Percentiles rank a stretch among this genome's conserved stretches.
These are phyloP conservation scores for Aureobasidium uvarum DNA, from an alignment of 2,329 filamentous ascomycete genomes.

Conservation along the genomic window DNA sequence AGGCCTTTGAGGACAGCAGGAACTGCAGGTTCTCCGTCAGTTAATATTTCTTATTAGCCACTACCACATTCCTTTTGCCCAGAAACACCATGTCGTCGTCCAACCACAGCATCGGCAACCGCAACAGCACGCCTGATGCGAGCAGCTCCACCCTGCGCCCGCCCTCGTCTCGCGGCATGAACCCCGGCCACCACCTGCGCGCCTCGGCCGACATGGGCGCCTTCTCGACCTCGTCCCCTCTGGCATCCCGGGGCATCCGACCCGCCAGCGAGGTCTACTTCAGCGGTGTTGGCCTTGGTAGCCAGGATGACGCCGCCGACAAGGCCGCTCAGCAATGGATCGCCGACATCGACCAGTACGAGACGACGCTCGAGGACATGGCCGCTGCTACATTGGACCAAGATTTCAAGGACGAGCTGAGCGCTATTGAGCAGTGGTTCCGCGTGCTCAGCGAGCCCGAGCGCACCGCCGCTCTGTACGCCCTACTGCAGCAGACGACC, in stretches of 20 bases:
- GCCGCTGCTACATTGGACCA: slow-evolving; percentile 97
- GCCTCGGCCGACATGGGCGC: slow-evolving; percentile 95
- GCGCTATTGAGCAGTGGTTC: slow-evolving; percentile 99
- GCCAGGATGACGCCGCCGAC: slow-evolving; percentile 80
- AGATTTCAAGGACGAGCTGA: slow-evolving; percentile 99
- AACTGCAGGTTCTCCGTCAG: slow-evolving; percentile 67
- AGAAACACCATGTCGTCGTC: slow-evolving; percentile 41
- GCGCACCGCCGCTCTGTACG: slow-evolving; percentile 90
- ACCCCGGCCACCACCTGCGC: slow-evolving; percentile 79
- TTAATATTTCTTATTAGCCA: slow-evolving; percentile 27
- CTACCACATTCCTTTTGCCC: slow-evolving; percentile 22
- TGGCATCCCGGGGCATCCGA: slow-evolving; percentile 74
- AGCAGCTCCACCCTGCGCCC: slow-evolving; percentile 80
- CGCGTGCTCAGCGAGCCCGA: slow-evolving; percentile 95
- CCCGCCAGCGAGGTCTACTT: slow-evolving; percentile 93
- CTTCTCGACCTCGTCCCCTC: slow-evolving; percentile 63
- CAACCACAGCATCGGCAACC: slow-evolving; percentile 61
- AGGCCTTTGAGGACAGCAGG: slow-evolving; percentile 81
- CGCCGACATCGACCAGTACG: slow-evolving; percentile 97
- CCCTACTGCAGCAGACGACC: slow-evolving; percentile 94
- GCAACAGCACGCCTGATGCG: slow-evolving; percentile 95
- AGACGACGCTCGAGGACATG: slow-evolving; percentile 99
- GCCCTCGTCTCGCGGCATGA: slow-evolving; percentile 73
- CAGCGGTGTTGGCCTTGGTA: slow-evolving; percentile 68
- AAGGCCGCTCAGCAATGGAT: slow-evolving; percentile 98